Base-by-base conservation (phyloP, 768 basidiomycete species). In the Mrakia frigida region DNA sequence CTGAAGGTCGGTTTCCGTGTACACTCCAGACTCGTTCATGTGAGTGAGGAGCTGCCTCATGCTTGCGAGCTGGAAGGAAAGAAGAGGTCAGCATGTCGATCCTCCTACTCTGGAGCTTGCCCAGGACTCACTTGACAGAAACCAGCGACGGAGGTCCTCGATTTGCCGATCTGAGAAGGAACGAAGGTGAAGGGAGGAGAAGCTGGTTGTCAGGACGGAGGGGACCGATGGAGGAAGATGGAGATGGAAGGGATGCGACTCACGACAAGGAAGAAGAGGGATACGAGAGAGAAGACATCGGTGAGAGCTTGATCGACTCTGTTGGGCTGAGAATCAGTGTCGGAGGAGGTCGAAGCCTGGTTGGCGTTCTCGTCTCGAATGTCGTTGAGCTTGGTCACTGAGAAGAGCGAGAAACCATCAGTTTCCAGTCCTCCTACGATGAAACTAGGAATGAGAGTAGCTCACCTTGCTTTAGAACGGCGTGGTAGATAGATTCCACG, bases 11-110 rank as follows among this genome's bases (percentile, higher is more conserved):
- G 90, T 85, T 81, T 94, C 92, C 79, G 93, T 98, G 84, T 98
- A 98, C 63, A 93, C 90, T 9, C 91, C 91, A 0, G 93, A 94
- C 82, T 99, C 97, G 83, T 94, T 92, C 91, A 98, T 92, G 82
- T 95, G 93, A 82, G 91, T 90, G 67, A 96, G 87, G 52, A 97
- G 91, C 94, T 94, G 91, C 93, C 92, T 86, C 91, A 99, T 97
- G 77, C 91, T 94, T 53, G 94, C 93, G 79, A 98, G 90, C 81
- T 98, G 56, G 25, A 56, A 28, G 56, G 25, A 28, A 28, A 25
- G 13, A 0, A 7, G 18, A 9, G 56, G 56, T 56, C 56, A 56
- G 56, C 56, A 16, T 14, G 56, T 7, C 25, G 9, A 0, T 11
- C 56, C 23, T 56, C 0, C 28, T 9, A 9, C 2, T 25, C 10